These are phyloP conservation scores for Penicillium atrosanguineum DNA, from an alignment of 495 filamentous ascomycete genomes.

Conservation along the genomic window DNA sequence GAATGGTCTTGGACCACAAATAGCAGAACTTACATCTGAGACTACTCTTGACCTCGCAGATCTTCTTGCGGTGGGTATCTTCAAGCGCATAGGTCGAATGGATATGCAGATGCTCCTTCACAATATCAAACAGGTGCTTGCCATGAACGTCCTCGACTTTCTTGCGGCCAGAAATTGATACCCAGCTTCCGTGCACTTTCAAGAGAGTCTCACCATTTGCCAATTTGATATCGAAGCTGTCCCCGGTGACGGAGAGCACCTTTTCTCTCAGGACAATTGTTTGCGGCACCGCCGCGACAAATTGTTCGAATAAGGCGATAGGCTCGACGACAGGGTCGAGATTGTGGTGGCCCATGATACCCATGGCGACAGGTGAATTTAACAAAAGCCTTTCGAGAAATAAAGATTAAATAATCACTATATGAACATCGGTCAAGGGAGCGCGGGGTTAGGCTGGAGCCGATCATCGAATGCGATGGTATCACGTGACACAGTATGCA, in stretches of 20 bases:
- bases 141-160: slow-evolving; percentile 43
- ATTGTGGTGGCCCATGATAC: slow-evolving; percentile 15
- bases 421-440: neutral
- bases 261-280: slow-evolving; percentile 55
- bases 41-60: slow-evolving; percentile 51
- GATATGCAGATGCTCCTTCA: slow-evolving; percentile 48
- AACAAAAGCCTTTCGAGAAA: neutral
- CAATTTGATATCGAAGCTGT: slow-evolving; percentile 54
- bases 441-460: no score
- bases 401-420: neutral
- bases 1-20: neutral
- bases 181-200: slow-evolving; percentile 49
- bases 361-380: slow-evolving; percentile 11
- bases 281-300: slow-evolving; percentile 43
- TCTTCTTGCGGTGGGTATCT: slow-evolving; percentile 34
- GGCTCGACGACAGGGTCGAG: slow-evolving; percentile 19
- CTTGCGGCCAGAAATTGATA: slow-evolving; percentile 43
- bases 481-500: no score
- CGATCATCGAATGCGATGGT: no score
- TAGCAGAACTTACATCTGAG: slow-evolving; percentile 40
- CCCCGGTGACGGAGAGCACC: slow-evolving; percentile 51
- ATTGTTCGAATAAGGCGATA: slow-evolving; percentile 49
- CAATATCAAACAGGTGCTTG: slow-evolving; percentile 50
- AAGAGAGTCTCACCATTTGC: slow-evolving; percentile 45
- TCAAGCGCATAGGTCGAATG: slow-evolving; percentile 49